Base-by-base conservation (phyloP, 805 yeast species). In the Spathaspora passalidarum region DNA sequence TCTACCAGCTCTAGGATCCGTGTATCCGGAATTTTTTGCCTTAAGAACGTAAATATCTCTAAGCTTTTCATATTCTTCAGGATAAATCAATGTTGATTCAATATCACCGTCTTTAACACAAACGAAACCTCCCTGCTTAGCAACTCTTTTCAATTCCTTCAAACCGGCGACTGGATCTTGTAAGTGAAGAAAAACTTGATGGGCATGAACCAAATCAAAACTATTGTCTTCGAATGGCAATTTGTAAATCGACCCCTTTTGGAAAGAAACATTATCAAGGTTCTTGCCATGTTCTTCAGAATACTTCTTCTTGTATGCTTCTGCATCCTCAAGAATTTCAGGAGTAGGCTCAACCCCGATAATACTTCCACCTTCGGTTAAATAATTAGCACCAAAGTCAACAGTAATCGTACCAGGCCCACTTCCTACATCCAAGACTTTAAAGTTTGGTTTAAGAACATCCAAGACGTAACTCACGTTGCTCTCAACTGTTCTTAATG, bases 381-480 rank as follows among this genome's bases (percentile, higher is more conserved):
- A 61, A 41, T 64, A 63, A 29, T 56, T 52, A 6, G 14, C 34
- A 17, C 66, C 67, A 18, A 71, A 48, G 44, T 63, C 73, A 4
- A 50, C 39, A 2, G 72, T 66, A 29, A 72, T 70, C 3, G 73
- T 56, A 0, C 75, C 76, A 2, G 75, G 75, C 0, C 77, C 77
- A 51, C 69, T 62, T 5, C 76, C 76, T 14, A 72, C 72, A 48
- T 72, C 77, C n/a, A 72, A 60, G 7, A 71, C 50, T 32, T 50
- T 48, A 29, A 53, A 52, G 13, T 53, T 52, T 6, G 59, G 52
- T 47, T 63, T 55, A 22, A 70, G 38, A 25, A 59, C 51, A 3
- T 62, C 61, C 13, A 63, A 40, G 43, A 66, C 45, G 46, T 52
- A 63, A 1, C 50, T 52, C 2, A 60, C 51, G 5, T 65, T 60